These are phyloP conservation scores for Fusarium vanettenii DNA, from an alignment of 2,329 filamentous ascomycete genomes.

Conservation along the genomic window DNA sequence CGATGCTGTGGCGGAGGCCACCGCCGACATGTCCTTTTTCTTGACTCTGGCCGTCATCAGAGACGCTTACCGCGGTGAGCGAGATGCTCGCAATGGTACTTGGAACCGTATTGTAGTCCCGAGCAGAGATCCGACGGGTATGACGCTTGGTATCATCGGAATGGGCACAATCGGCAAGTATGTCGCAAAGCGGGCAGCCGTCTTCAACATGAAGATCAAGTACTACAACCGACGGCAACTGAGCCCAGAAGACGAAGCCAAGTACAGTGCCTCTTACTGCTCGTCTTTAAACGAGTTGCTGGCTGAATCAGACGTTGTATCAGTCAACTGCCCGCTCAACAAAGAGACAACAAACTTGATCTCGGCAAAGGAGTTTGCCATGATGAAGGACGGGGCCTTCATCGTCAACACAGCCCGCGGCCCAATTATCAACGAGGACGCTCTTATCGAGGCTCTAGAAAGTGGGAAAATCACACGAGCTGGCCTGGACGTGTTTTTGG, in stretches of 20 bases:
- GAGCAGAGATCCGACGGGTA: slow-evolving; percentile 54
- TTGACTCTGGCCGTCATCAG: slow-evolving; percentile 53
- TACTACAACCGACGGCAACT: slow-evolving; percentile 57
- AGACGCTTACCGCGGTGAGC: slow-evolving; percentile 56
- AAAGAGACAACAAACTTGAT: slow-evolving; percentile 54
- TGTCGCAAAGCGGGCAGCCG: slow-evolving; percentile 52
- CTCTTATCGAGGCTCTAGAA: slow-evolving; percentile 59
- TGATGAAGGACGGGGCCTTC: slow-evolving; percentile 60
- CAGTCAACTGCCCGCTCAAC: slow-evolving; percentile 55
- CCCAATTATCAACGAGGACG: slow-evolving; percentile 60
- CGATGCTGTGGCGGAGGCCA: slow-evolving; percentile 65
- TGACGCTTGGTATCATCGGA: slow-evolving; percentile 61
- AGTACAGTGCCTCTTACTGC: slow-evolving; percentile 51
- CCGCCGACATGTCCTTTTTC: slow-evolving; percentile 60
- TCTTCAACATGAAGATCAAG: slow-evolving; percentile 57
- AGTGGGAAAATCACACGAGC: slow-evolving; percentile 58
- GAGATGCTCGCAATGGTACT: slow-evolving; percentile 47
- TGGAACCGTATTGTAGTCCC: slow-evolving; percentile 53
- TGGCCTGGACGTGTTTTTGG: slow-evolving; percentile 60
- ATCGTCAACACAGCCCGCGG: slow-evolving; percentile 65
- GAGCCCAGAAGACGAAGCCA: slow-evolving; percentile 47
- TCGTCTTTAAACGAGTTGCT: slow-evolving; percentile 54
- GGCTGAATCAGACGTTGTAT: slow-evolving; percentile 54
- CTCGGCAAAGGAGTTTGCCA: slow-evolving; percentile 51
- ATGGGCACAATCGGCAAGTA: slow-evolving; percentile 61